Conservation (phyloP, 495 filamentous ascomycete genomes). For the Terfezia boudieri region DNA sequence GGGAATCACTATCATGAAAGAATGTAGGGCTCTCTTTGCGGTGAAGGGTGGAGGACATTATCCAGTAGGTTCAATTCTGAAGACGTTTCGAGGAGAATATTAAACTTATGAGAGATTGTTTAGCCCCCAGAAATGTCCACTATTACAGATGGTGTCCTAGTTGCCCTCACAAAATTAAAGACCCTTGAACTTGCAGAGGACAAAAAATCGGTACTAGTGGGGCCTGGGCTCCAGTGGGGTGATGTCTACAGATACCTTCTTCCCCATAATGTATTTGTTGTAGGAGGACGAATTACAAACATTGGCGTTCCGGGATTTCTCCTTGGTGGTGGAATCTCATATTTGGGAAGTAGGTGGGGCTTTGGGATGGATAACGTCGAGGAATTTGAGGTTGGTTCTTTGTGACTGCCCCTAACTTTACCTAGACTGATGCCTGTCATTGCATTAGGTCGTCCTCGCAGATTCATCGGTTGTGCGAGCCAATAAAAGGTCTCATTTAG, state of each 20-base stretch:
- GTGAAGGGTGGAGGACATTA: not conserved
- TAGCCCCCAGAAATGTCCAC: not conserved
- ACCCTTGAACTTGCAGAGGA: not conserved
- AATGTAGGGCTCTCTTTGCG: not conserved
- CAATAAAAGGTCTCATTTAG: not conserved
- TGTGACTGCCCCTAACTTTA: too few relatives aligned
- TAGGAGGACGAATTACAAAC: constrained; percentile 28
- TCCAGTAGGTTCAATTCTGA: not conserved
- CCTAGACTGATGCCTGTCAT: too few relatives aligned
- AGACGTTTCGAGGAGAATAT: not conserved
- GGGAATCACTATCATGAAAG: not conserved
- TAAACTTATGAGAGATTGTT: not conserved
- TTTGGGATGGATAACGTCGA: constrained; percentile 20
- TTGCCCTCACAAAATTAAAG: not conserved
- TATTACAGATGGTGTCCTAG: not conserved
- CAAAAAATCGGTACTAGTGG: constrained; percentile 14
- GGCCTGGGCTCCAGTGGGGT: constrained; percentile 30
- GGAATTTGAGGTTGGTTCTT: constrained; percentile 10
- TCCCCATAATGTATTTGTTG: constrained; percentile 23
- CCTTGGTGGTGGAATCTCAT: constrained; percentile 22
- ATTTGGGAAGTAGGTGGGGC: constrained; percentile 18
- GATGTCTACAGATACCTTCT: constrained; percentile 28
- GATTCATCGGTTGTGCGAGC: too few relatives aligned
- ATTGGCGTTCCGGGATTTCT: constrained; percentile 25
- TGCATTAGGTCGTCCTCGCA: too few relatives aligned